phyloP scores from a whole-genome alignment of 192 early-diverging fungal species.

The Backusella westeae region DNA sequence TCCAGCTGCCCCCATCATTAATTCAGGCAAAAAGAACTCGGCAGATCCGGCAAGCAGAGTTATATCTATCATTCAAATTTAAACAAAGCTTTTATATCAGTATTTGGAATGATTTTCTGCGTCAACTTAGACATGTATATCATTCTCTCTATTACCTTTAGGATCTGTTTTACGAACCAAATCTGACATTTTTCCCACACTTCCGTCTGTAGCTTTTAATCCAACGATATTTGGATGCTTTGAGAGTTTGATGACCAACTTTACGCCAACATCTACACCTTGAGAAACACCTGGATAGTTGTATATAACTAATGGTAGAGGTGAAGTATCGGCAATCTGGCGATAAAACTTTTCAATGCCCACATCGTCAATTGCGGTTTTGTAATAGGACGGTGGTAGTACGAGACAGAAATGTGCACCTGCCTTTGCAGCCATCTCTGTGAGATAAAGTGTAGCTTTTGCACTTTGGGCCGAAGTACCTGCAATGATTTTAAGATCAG shows the following conservation, averaged over 20 bases:
- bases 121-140: neutral
- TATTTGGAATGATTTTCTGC: neutral
- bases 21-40: constrained; percentile 35
- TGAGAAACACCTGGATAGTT: constrained; percentile 40
- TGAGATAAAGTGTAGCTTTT: constrained; percentile 25
- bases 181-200: constrained; percentile 37
- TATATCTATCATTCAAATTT: constrained; percentile 18
- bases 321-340: constrained; percentile 30
- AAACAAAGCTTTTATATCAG: neutral
- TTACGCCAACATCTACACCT: constrained; percentile 31
- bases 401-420: constrained; percentile 32
- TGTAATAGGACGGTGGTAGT: constrained; percentile 35
- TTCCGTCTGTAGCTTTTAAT: constrained; percentile 38
- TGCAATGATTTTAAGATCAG: constrained; percentile 22
- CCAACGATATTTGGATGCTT: constrained; percentile 35
- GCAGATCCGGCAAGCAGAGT: constrained; percentile 39
- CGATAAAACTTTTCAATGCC: constrained; percentile 22
- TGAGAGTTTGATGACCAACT: constrained; percentile 6
- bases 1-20: constrained; percentile 32
- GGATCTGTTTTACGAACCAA: constrained; percentile 26
- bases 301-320: constrained; percentile 38
- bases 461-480: constrained; percentile 30
- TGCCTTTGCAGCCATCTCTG: constrained; percentile 26
- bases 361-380: constrained; percentile 8
- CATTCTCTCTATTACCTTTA: constrained; percentile 1